Percentiles rank a stretch among this genome's conserved stretches.
Conservation (phyloP, 2,329 filamentous ascomycete genomes). For the Monosporascus ibericus region DNA sequence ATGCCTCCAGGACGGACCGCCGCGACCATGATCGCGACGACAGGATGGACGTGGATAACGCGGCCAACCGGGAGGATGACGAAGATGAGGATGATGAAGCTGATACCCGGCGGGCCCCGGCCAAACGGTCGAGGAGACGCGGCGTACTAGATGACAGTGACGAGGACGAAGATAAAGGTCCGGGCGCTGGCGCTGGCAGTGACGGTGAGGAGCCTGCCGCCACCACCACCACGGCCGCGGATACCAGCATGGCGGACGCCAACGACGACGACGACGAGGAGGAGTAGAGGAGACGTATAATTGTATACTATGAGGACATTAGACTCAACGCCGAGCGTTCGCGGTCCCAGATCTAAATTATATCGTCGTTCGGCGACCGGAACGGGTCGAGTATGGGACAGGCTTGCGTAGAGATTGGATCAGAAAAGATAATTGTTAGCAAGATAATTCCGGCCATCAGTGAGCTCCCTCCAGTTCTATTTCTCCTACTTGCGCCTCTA, state of each 20-base stretch:
- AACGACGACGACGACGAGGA: constrained; percentile 29
- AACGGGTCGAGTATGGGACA: too few relatives aligned
- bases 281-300: constrained; percentile 8
- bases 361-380: too few relatives aligned
- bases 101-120: constrained; percentile 30
- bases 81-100: constrained; percentile 46
- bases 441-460: too few relatives aligned
- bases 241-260: constrained; percentile 28
- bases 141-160: constrained; percentile 49
- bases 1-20: constrained; percentile 20
- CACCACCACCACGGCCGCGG: constrained; percentile 16
- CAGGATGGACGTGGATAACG: constrained; percentile 48
- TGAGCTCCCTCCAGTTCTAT: too few relatives aligned
- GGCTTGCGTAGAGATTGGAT: too few relatives aligned
- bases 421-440: too few relatives aligned
- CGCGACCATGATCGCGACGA: constrained; percentile 30
- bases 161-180: constrained; percentile 40
- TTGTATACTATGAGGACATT: too few relatives aligned
- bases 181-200: constrained; percentile 8
- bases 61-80: constrained; percentile 37
- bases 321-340: too few relatives aligned
- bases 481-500: too few relatives aligned
- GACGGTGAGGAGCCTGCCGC: constrained; percentile 14
- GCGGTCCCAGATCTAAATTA: too few relatives aligned
- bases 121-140: constrained; percentile 43